Conservation (phyloP, 768 basidiomycete species). For the Phlegmacium glaucopus region DNA sequence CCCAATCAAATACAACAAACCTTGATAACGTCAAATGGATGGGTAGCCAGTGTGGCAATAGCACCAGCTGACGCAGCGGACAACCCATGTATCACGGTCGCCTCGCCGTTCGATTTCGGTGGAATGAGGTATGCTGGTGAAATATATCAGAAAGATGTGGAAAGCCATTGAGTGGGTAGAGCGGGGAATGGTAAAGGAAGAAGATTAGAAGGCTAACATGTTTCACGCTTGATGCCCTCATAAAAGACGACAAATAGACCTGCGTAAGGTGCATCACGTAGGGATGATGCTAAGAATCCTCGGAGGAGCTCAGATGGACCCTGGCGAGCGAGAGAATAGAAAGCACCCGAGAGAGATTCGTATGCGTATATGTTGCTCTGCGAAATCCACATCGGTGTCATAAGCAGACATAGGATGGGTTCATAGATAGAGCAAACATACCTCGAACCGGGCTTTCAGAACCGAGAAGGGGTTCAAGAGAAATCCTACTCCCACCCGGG, state of each 20-base stretch:
- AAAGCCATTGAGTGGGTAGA: not conserved
- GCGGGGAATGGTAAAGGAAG: slow-evolving; percentile 6
- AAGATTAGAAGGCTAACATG: slow-evolving; percentile 40
- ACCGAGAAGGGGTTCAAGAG: slow-evolving; percentile 88
- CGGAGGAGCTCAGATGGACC: slow-evolving; percentile 82
- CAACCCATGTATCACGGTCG: slow-evolving; percentile 53
- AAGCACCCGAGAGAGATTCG: slow-evolving; percentile 53
- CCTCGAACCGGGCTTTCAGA: slow-evolving; percentile 91
- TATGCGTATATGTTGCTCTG: slow-evolving; percentile 82
- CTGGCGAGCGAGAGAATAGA: slow-evolving; percentile 56
- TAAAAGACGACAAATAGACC: slow-evolving; percentile 88
- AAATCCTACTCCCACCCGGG: slow-evolving; percentile 78
- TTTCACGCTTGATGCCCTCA: slow-evolving; percentile 77
- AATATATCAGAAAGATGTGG: not conserved
- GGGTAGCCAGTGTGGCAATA: slow-evolving; percentile 80
- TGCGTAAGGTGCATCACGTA: slow-evolving; percentile 94
- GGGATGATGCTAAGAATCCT: slow-evolving; percentile 81
- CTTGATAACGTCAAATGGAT: slow-evolving; percentile 95
- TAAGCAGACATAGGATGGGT: not conserved
- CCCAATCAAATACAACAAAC: slow-evolving; percentile 31
- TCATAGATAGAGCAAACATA: slow-evolving; percentile 24
- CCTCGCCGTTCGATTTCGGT: slow-evolving; percentile 40
- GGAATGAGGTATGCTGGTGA: slow-evolving; percentile 37
- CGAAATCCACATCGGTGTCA: not conserved
- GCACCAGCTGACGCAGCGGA: slow-evolving; percentile 81